Base-by-base conservation (phyloP, 2,329 filamentous ascomycete genomes). In the Colletotrichum graminicola region DNA sequence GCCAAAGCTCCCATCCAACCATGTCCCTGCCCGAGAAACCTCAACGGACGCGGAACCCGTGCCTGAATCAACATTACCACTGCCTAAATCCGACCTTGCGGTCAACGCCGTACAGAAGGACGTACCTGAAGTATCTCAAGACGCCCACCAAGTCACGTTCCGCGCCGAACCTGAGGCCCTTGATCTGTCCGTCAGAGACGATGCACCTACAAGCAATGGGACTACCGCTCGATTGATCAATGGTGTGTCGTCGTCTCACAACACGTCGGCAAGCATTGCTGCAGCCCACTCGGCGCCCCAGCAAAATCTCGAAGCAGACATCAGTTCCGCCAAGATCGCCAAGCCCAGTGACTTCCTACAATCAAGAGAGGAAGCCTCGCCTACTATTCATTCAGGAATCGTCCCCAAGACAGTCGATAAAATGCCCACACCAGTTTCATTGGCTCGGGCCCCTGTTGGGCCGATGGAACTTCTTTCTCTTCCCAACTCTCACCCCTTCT, bases 401-500 rank as follows among this genome's bases (percentile, higher is more conserved):
- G 18, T 41, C 21, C 51, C 45, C 29, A 23, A 34, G 34, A 14
- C 43, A 23, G 47, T 14, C 6, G 10, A 61, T 21, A 3, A n/a
- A 29, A 36, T 61, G 34, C 21, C 26, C 12, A 11, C 34, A 11
- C n/a, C 56, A 1, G 21, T 8, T 16, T 6, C 56, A 16, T 11
- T 62, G 21, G 26, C 14, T 26, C 21, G 18, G 29, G 41, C 80
- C 1, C 83, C 83, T 1, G 80, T 83, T 61, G 82, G 81, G 5
- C 83, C 83, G 4, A 72, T 77, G 61, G 80, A 85, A 72, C 80
- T 90, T 8, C 78, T 90, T 11, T 82, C 85, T 12, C 78, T 91
- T 39, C 88, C 89, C 23, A 90, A 90, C 75, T 89, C 87, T 0
- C 11, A 49, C 5, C 18, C 12, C n/a, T 23, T 6, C 4, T 5